These are phyloP conservation scores for Nitzschia sp. DNA, from an alignment of 108 stramenopile species.

Conservation along the genomic window DNA sequence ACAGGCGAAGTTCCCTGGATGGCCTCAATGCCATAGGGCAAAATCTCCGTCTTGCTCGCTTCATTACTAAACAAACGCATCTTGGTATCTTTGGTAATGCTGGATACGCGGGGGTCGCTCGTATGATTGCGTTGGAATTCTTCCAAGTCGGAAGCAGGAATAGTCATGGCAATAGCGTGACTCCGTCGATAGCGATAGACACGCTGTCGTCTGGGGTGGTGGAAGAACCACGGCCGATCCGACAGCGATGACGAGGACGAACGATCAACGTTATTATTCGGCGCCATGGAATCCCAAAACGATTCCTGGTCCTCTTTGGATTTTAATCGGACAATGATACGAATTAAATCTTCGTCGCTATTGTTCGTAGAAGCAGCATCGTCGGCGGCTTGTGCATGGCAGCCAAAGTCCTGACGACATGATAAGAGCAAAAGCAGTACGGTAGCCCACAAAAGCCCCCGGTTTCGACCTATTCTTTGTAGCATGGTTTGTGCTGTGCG, in stretches of 20 bases:
- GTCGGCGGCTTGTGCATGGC: too few species aligned
- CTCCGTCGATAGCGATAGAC: not conserved
- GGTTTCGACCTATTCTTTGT: too few species aligned
- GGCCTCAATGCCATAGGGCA: conserved; percentile 19
- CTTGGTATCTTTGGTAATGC: not conserved
- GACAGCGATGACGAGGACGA: not conserved
- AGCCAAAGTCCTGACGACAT: too few species aligned
- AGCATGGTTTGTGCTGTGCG: too few species aligned
- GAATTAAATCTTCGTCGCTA: conserved; percentile 6
- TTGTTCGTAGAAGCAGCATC: too few species aligned
- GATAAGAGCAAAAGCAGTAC: too few species aligned
- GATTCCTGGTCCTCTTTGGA: not conserved
- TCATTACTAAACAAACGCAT: not conserved
- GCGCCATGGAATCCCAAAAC: too few species aligned
- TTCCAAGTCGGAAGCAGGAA: not conserved
- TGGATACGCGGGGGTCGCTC: conserved; percentile 4
- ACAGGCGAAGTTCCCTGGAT: conserved; percentile 15
- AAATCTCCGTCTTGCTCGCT: not conserved
- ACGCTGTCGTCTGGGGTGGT: not conserved
- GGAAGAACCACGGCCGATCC: not conserved
- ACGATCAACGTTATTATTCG: not conserved
- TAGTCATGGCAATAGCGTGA: conserved; percentile 9
- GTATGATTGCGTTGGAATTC: conserved; percentile 1
- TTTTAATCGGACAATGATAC: conserved; percentile 4
- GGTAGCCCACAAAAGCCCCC: too few species aligned